phyloP scores from a whole-genome alignment of 805 yeast genomes.

The Pichia cephalocereana region DNA sequence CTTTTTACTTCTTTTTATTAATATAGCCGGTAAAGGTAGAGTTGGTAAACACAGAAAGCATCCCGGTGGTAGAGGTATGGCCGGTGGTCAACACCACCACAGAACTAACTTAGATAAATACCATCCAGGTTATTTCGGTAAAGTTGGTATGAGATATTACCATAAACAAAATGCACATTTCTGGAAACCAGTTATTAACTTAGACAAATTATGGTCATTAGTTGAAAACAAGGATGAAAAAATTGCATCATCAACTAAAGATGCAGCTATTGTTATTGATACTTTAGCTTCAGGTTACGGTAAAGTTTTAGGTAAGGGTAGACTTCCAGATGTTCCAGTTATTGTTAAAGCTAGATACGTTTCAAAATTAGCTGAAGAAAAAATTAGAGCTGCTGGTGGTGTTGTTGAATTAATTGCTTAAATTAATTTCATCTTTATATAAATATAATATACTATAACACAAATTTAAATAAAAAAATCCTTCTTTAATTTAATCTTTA shows the following conservation, averaged over 20 bases:
- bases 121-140: slow-evolving; percentile 99
- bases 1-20: slow-evolving; percentile 1
- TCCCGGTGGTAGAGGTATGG: slow-evolving; percentile 99
- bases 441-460: too few relatives aligned
- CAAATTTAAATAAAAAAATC: neutral
- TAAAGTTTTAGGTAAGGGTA: slow-evolving; percentile 99
- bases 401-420: slow-evolving; percentile 98
- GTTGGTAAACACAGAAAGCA: slow-evolving; percentile 99
- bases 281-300: slow-evolving; percentile 99
- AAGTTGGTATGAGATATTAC: slow-evolving; percentile 99
- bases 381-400: slow-evolving; percentile 99
- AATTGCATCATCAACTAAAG: slow-evolving; percentile 72
- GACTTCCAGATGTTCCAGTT: slow-evolving; percentile 96
- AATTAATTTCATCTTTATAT: slow-evolving; percentile 15
- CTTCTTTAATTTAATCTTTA: neutral
- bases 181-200: slow-evolving; percentile 98
- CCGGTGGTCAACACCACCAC: slow-evolving; percentile 99
- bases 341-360: slow-evolving; percentile 99
- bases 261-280: slow-evolving; percentile 98
- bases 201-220: slow-evolving; percentile 97
- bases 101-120: slow-evolving; percentile 99
- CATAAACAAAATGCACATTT: slow-evolving; percentile 88
- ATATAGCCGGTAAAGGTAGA: slow-evolving; percentile 99
- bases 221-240: slow-evolving; percentile 92
- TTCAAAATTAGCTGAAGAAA: slow-evolving; percentile 98